Base-by-base conservation (phyloP, 257 asterid genomes). In the Lycium ferocissimum region DNA sequence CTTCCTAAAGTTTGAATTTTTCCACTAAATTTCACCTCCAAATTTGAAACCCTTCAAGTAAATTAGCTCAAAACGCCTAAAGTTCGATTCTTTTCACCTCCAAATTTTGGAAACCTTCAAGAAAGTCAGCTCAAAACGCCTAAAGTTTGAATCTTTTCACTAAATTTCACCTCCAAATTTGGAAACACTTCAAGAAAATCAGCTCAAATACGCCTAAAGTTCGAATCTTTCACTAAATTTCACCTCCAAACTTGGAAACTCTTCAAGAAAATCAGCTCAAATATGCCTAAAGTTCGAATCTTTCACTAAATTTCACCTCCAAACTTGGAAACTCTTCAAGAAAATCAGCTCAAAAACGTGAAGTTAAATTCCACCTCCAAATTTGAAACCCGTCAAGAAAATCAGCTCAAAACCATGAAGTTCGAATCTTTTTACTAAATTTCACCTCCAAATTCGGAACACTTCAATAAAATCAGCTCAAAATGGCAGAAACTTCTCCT, bases 1-100 rank as follows among this genome's bases (percentile, higher is more conserved):
- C 83, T 49, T 62, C 51, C 62, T 22, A 47, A 51, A 81, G 26
- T 59, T 10, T 45, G 33, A 71, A 58, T 37, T 56, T 65, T 79
- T 56, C 4, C 43, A 83, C 47, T 26, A 49, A 76, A 22, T 6
- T 51, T 13, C 62, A 22, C 82, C 45, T 7, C 62, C 61, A 22
- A 51, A 20, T 76, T 51, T 22, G 3, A 1, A 75, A 69, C n/a
- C 0, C 54, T 14, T 57, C 6, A 40, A 12, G 0, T n/a, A 26
- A 81, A 81, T 40, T 73, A 81, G 84, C 75, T 49, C 13, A 75
- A 33, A 20, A 47, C 11, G 5, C n/a, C 59, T 10, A 1, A 47
- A 71, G 9, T 33, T 43, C 33, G 33, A 26, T 26, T 26, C 33
- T 26, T 26, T 75, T 61, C 86, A 73, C 84, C 4, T 40, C 45